Evolutionary conservation across 2,329 filamentous ascomycete genomes (phyloP), one percentile per base, ranked within the genome.

Genomic region (Epichloe scottii): DNA sequence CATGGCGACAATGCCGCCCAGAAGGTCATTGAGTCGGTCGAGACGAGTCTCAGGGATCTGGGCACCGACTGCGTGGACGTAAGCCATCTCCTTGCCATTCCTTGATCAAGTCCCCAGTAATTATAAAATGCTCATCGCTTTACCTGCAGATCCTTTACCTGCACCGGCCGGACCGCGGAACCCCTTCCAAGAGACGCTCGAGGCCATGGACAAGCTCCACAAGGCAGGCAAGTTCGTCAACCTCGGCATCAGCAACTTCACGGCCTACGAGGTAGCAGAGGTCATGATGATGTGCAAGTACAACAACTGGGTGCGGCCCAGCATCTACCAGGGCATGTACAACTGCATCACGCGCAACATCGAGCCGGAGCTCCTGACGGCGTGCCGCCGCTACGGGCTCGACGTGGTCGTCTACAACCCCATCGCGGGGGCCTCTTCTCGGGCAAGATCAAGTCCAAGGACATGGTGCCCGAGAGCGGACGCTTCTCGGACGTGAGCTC

Each of bases 291-390:
- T 82, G 39, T 91, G 86, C 73, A 84, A 84, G 59, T 81, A 85
- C 68, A 83, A 87, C 60, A 79, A 79, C 54, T 94, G 87, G 87
- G 85, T 94, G 15, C 78, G 84, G 39, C 89, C 89, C 1, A 89
- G 85, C 0, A 81, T 94, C 51, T 95, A 88, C 67, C 88, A 93
- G 67, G 89, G 77, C 59, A 91, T 94, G 86, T 91, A 91, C 68
- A 91, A 91, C 66, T 80, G 78, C 52, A 86, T 90, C 57, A 87
- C 82, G 21, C 80, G 88, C 49, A 79, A 78, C 50, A 83, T 91
- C 55, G 88, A 93, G 64, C 65, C 77, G 1, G 87, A 93, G 65
- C 71, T 93, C 41, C 76, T 93, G 50, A 80, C 81, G 3, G 81
- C 82, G 21, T 89, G 85, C 62, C 79, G 80, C 21, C 79, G 85